phyloP scores from a whole-genome alignment of 2,329 filamentous ascomycete genomes.

The Cercospora sp. region DNA sequence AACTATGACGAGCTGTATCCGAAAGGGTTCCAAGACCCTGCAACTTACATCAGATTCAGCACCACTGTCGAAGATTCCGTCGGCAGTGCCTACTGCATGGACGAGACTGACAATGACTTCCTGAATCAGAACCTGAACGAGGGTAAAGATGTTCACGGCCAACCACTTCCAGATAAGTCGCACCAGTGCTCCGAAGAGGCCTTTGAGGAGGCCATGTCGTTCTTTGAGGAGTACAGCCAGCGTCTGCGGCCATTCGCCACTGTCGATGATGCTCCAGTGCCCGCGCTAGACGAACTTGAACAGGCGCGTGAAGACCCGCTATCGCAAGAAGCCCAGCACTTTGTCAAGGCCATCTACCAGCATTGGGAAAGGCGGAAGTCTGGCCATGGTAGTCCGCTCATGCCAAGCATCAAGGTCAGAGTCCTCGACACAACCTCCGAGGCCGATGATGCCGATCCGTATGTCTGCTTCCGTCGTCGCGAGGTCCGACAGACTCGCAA shows the following conservation, averaged over 20 bases:
- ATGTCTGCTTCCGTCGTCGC: slow-evolving; percentile 94
- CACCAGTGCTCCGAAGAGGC: slow-evolving; percentile 79
- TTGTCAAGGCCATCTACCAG: slow-evolving; percentile 79
- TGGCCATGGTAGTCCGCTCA: slow-evolving; percentile 64
- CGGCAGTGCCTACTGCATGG: slow-evolving; percentile 91
- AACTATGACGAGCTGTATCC: slow-evolving; percentile 90
- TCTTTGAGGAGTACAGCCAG: slow-evolving; percentile 85
- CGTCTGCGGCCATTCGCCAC: slow-evolving; percentile 84
- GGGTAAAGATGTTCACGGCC: slow-evolving; percentile 58
- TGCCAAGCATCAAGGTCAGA: slow-evolving; percentile 70
- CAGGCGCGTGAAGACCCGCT: slow-evolving; percentile 61
- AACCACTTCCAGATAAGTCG: slow-evolving; percentile 40
- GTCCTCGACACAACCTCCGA: slow-evolving; percentile 86
- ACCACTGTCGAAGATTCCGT: slow-evolving; percentile 96
- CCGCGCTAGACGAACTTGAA: slow-evolving; percentile 59
- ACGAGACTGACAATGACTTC: slow-evolving; percentile 81
- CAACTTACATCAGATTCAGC: slow-evolving; percentile 95
- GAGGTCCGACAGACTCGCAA: slow-evolving; percentile 94
- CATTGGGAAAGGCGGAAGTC: slow-evolving; percentile 74
- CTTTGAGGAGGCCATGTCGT: slow-evolving; percentile 91
- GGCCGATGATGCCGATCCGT: slow-evolving; percentile 92
- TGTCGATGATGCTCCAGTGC: slow-evolving; percentile 82
- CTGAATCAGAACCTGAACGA: slow-evolving; percentile 75
- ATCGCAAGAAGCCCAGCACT: slow-evolving; percentile 55
- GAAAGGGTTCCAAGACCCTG: slow-evolving; percentile 75